A percentile compares a stretch with the other conserved stretches of the same genome.
Conservation (phyloP, 805 yeast genomes). For the Citeromyces matritensis region DNA sequence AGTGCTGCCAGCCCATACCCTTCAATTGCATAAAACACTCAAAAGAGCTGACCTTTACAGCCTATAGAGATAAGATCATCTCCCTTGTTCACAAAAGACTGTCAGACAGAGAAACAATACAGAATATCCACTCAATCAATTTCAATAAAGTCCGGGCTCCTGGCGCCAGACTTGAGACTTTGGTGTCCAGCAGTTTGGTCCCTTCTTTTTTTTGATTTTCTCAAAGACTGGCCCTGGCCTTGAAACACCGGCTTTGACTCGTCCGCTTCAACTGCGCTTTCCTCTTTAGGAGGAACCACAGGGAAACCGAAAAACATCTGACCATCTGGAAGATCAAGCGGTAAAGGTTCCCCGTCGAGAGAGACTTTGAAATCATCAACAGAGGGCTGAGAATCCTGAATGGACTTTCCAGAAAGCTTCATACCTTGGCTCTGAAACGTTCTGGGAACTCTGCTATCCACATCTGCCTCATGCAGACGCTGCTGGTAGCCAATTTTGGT, state of each 20-base stretch:
- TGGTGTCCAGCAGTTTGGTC: conserved; percentile 33
- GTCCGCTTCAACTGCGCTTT: conserved; percentile 16
- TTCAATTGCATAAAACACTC: no score
- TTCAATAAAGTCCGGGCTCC: conserved; percentile 70
- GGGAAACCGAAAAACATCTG: conserved; percentile 93
- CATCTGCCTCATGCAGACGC: conserved; percentile 25
- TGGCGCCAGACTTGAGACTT: conserved; percentile 44
- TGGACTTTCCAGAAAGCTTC: conserved; percentile 50
- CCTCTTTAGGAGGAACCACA: conserved; percentile 30
- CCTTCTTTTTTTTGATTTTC: conserved; percentile 45
- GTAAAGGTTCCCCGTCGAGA: conserved; percentile 51
- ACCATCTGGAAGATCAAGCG: conserved; percentile 64
- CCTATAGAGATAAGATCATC: no score
- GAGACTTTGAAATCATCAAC: conserved; percentile 24
- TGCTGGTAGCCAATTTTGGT: conserved; percentile 50
- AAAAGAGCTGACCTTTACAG: no score
- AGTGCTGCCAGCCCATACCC: no score
- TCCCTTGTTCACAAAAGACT: no score
- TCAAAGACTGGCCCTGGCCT: conserved; percentile 66
- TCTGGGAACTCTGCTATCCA: conserved; percentile 6
- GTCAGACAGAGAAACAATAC: no score
- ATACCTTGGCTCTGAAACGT: conserved; percentile 50
- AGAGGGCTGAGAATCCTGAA: conserved; percentile 9
- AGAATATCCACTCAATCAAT: conserved; percentile 51
- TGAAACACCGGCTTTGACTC: conserved; percentile 19